Conservation (phyloP, 2,329 filamentous ascomycete species). For the Aspergillus pseudoglaucus region DNA sequence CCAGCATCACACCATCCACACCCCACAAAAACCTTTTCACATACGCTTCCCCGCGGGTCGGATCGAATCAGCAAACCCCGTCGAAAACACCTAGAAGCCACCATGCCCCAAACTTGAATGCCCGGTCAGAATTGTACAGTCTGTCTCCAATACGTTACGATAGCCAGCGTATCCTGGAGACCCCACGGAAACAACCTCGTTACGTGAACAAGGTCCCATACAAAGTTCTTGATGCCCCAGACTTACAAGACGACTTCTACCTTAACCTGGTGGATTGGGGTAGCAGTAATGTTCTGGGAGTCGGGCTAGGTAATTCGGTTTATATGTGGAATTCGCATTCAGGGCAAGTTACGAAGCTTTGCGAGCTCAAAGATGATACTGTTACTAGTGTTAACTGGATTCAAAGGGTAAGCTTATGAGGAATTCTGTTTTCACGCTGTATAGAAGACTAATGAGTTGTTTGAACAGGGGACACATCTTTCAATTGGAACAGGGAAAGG, state of each 20-base stretch:
- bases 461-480: slow-evolving; percentile 69
- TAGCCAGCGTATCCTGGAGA: slow-evolving; percentile 88
- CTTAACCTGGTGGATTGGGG: slow-evolving; percentile 97
- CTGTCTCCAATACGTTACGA: slow-evolving; percentile 87
- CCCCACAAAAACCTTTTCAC: slow-evolving; percentile 97
- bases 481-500: slow-evolving; percentile 93
- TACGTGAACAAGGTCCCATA: slow-evolving; percentile 94
- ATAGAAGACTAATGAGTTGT: slow-evolving; percentile 8
- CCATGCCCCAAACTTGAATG: slow-evolving; percentile 81
- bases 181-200: slow-evolving; percentile 78
- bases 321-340: slow-evolving; percentile 98
- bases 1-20: slow-evolving; percentile 78
- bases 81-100: slow-evolving; percentile 83
- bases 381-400: slow-evolving; percentile 99
- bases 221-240: slow-evolving; percentile 93
- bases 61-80: slow-evolving; percentile 77
- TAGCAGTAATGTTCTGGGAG: slow-evolving; percentile 85
- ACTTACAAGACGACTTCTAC: slow-evolving; percentile 95
- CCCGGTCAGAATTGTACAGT: slow-evolving; percentile 88
- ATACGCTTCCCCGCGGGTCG: slow-evolving; percentile 70
- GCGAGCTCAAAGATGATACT: slow-evolving; percentile 83
- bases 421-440: slow-evolving; percentile 1
- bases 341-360: slow-evolving; percentile 87
- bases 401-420: slow-evolving; percentile 56
- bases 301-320: slow-evolving; percentile 85